These are phyloP conservation scores for Cylindrotheca closterium DNA, from an alignment of 108 stramenopile genomes.

Conservation along the genomic window DNA sequence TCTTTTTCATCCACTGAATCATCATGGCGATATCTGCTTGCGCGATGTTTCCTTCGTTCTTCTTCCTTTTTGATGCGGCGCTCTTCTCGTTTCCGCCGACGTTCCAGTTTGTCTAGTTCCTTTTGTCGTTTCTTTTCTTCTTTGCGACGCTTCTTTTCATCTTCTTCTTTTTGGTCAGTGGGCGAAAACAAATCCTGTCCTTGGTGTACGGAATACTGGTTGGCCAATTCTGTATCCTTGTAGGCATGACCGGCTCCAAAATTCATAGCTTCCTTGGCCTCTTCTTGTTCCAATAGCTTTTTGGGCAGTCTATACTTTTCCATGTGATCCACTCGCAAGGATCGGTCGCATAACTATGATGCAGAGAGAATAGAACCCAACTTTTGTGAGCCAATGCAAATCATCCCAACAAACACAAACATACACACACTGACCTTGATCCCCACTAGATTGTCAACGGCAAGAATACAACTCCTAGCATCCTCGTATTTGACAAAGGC, in stretches of 20 bases:
- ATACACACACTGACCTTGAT: constrained; percentile 21
- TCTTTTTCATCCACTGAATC: neutral
- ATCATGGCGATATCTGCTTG: neutral
- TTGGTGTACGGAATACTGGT: constrained; percentile 62
- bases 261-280: constrained; percentile 24
- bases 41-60: neutral
- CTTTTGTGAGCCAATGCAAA: neutral
- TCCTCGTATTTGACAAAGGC: constrained; percentile 93
- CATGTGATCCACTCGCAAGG: constrained; percentile 94
- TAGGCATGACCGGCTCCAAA: constrained; percentile 86
- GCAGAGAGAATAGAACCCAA: neutral
- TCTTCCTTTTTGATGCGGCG: neutral
- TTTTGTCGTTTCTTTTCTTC: constrained; percentile 1
- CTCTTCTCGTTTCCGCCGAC: neutral
- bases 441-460: constrained; percentile 97
- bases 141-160: neutral
- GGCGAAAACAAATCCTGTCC: constrained; percentile 92
- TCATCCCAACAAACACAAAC: neutral
- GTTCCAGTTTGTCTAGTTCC: neutral
- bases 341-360: constrained; percentile 50
- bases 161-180: constrained; percentile 6
- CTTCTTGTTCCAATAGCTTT: constrained; percentile 84
- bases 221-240: constrained; percentile 76
- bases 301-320: constrained; percentile 95
- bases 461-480: constrained; percentile 89